These are phyloP conservation scores for Spathaspora sp. DNA, from an alignment of 1,139 yeast genomes.

Conservation along the genomic window DNA sequence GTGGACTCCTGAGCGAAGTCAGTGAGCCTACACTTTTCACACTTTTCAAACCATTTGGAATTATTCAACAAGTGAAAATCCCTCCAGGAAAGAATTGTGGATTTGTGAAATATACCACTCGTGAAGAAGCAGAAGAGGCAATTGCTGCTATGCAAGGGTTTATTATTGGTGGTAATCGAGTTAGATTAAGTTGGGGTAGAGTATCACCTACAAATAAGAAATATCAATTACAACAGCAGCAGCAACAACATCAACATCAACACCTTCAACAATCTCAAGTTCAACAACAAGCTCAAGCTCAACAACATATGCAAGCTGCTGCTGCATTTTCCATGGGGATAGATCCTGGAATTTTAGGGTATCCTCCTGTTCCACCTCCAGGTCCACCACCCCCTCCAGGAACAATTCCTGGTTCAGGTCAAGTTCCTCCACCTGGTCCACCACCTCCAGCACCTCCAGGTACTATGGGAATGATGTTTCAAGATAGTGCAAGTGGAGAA, in stretches of 20 bases:
- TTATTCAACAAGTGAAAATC: slow-evolving; percentile 78
- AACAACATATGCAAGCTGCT: slow-evolving; percentile 36
- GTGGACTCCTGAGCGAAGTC: slow-evolving; percentile 78
- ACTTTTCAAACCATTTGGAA: slow-evolving; percentile 82
- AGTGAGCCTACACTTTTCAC: slow-evolving; percentile 73
- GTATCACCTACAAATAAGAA: slow-evolving; percentile 35
- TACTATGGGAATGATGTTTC: slow-evolving; percentile 3
- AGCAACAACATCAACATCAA: slow-evolving; percentile 22
- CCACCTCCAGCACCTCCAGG: slow-evolving; percentile 1
- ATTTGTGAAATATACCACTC: slow-evolving; percentile 75
- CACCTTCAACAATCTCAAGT: slow-evolving; percentile 16
- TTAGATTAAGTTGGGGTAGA: slow-evolving; percentile 90
- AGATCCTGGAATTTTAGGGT: slow-evolving; percentile 24
- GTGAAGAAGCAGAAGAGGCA: slow-evolving; percentile 87
- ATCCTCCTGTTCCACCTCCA: slow-evolving; percentile 15
- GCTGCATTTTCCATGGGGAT: slow-evolving; percentile 28
- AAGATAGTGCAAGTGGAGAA: neutral
- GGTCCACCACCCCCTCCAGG: slow-evolving; percentile 11
- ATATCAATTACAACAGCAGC: slow-evolving; percentile 35
- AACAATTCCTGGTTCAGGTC: slow-evolving; percentile 6
- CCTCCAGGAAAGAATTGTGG: slow-evolving; percentile 96
- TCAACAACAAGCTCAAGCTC: slow-evolving; percentile 36
- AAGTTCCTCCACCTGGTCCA: slow-evolving; percentile 4
- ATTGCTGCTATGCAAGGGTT: slow-evolving; percentile 92
- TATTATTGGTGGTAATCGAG: slow-evolving; percentile 81